Evolutionary conservation across 495 filamentous ascomycete species (phyloP).

Genomic region (Hypoxylon fragiforme): DNA sequence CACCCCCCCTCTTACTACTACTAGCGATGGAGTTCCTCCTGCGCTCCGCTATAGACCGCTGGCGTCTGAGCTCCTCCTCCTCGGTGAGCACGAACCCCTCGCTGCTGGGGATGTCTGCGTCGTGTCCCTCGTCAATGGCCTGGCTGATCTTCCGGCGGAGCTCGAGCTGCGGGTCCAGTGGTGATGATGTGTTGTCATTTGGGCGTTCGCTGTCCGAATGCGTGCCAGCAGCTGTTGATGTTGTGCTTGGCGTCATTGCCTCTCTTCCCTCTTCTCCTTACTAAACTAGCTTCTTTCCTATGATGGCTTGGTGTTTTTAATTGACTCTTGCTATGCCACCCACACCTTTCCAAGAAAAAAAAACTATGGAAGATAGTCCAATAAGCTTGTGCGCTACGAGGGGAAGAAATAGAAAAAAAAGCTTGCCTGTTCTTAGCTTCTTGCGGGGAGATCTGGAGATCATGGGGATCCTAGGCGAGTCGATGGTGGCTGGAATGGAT

Average conservation of each 20-base stretch:
- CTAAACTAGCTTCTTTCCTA: slow-evolving; percentile 2
- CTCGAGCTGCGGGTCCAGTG: slow-evolving; percentile 22
- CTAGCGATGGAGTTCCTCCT: slow-evolving; percentile 36
- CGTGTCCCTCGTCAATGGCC: slow-evolving; percentile 50
- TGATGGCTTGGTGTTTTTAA: no score
- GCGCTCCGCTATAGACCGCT: slow-evolving; percentile 39
- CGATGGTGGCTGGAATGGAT: no score
- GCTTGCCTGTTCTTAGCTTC: no score
- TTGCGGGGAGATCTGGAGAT: no score
- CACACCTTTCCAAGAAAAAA: no score
- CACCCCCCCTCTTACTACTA: slow-evolving; percentile 19
- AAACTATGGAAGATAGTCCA: no score
- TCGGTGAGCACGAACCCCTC: slow-evolving; percentile 44
- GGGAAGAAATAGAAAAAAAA: no score
- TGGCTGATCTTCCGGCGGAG: slow-evolving; percentile 40
- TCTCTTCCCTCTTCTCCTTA: not conserved
- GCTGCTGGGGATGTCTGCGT: slow-evolving; percentile 53
- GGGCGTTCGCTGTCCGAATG: slow-evolving; percentile 29
- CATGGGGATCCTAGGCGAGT: no score
- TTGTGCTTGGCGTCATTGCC: slow-evolving; percentile 27
- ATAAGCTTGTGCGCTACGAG: no score
- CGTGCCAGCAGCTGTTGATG: slow-evolving; percentile 27
- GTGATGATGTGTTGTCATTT: no score
- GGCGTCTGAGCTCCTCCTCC: slow-evolving; percentile 40
- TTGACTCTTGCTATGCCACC: no score